These are phyloP conservation scores for Blastobotrys petasosporus DNA, from an alignment of 1,139 yeast species.

Conservation along the genomic window DNA sequence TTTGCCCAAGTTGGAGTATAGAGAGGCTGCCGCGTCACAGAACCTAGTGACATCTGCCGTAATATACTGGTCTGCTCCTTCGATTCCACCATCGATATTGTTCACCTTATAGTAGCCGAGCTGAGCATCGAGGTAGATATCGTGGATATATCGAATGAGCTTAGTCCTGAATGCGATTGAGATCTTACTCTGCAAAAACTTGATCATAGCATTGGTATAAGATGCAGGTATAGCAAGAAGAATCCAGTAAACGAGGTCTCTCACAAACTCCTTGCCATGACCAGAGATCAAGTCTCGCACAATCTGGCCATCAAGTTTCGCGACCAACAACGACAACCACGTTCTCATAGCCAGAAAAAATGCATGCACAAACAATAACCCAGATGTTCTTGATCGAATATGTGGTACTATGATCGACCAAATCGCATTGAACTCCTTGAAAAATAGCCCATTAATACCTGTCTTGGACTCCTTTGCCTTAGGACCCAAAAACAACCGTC, in stretches of 20 bases:
- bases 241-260: constrained; percentile 82
- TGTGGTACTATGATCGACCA: constrained; percentile 81
- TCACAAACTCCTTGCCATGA: constrained; percentile 64
- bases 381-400: constrained; percentile 60
- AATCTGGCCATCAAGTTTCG: constrained; percentile 86
- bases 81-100: constrained; percentile 39
- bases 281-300: constrained; percentile 86
- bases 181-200: constrained; percentile 68
- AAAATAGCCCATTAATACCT: constrained; percentile 50
- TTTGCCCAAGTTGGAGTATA: constrained; percentile 85
- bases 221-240: constrained; percentile 90
- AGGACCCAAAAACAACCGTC: constrained; percentile 53
- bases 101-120: constrained; percentile 74
- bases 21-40: constrained; percentile 74
- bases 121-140: constrained; percentile 73
- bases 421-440: constrained; percentile 67
- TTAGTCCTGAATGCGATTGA: constrained; percentile 82
- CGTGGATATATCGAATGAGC: constrained; percentile 81
- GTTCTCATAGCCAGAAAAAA: constrained; percentile 74
- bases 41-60: constrained; percentile 81
- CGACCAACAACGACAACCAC: constrained; percentile 78
- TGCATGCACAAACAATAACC: constrained; percentile 64
- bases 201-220: constrained; percentile 86
- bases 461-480: constrained; percentile 35
- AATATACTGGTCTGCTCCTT: constrained; percentile 64